These are phyloP conservation scores for Beauveria asiatica DNA, from an alignment of 2,329 filamentous ascomycete species.

Conservation along the genomic window DNA sequence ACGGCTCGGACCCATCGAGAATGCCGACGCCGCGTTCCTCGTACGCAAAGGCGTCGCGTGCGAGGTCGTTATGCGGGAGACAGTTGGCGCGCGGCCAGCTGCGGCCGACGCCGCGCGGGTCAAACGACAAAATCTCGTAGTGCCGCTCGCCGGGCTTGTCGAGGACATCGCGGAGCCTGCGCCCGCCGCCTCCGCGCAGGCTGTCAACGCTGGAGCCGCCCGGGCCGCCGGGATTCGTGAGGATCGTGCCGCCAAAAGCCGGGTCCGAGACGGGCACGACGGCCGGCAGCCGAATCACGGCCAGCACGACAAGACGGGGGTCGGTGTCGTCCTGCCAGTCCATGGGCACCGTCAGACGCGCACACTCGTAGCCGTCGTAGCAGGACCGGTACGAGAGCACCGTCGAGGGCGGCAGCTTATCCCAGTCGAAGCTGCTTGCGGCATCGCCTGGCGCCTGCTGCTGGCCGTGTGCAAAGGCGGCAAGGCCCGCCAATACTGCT, in stretches of 20 bases:
- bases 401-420: slow-evolving; percentile 19
- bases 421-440: slow-evolving; percentile 21
- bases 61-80: slow-evolving; percentile 19
- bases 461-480: not conserved
- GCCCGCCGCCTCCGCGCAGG: slow-evolving; percentile 13
- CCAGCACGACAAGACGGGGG: slow-evolving; percentile 21
- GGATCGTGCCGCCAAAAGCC: slow-evolving; percentile 26
- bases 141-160: slow-evolving; percentile 18
- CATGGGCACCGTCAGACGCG: slow-evolving; percentile 27
- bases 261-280: slow-evolving; percentile 22
- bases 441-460: not conserved
- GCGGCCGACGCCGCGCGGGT: slow-evolving; percentile 26
- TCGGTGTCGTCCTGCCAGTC: slow-evolving; percentile 23
- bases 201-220: slow-evolving; percentile 25
- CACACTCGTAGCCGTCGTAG: slow-evolving; percentile 25
- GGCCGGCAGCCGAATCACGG: slow-evolving; percentile 26
- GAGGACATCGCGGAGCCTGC: slow-evolving; percentile 18
- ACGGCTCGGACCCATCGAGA: slow-evolving; percentile 11
- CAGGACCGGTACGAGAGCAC: slow-evolving; percentile 25
- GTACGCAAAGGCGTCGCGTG: slow-evolving; percentile 19
- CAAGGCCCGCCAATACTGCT: not conserved
- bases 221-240: slow-evolving; percentile 30
- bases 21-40: slow-evolving; percentile 22
- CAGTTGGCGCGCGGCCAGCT: slow-evolving; percentile 26
- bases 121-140: slow-evolving; percentile 29